phyloP scores from a whole-genome alignment of 805 yeast genomes.

The Pichia pseudocactophila region DNA sequence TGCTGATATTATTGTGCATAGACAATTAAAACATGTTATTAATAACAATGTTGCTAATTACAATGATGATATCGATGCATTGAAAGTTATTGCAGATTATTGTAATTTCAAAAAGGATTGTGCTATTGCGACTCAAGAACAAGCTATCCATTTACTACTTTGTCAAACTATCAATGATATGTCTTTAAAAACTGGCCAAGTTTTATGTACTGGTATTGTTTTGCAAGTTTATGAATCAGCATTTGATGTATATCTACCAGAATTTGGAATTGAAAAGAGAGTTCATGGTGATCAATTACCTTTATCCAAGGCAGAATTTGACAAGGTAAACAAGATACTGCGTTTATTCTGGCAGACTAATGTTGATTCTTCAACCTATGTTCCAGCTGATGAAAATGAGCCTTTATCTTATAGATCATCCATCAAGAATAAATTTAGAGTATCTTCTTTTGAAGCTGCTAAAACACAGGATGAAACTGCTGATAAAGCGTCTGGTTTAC shows the following conservation, averaged over 20 bases:
- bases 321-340: constrained; percentile 52
- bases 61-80: constrained; percentile 51
- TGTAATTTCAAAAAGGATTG: constrained; percentile 95
- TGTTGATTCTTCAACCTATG: constrained; percentile 82
- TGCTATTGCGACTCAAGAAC: constrained; percentile 88
- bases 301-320: constrained; percentile 84
- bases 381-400: constrained; percentile 84
- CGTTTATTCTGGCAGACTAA: constrained; percentile 91
- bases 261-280: constrained; percentile 88
- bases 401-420: constrained; percentile 69
- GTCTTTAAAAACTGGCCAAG: constrained; percentile 65
- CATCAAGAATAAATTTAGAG: constrained; percentile 67
- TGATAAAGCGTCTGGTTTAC: constrained; percentile 20
- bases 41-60: constrained; percentile 32
- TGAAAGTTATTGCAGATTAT: constrained; percentile 80
- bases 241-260: constrained; percentile 87
- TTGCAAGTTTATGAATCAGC: constrained; percentile 93
- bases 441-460: constrained; percentile 67
- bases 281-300: constrained; percentile 98
- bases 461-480: constrained; percentile 35
- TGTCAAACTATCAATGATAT: constrained; percentile 78
- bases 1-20: constrained; percentile 86
- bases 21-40: constrained; percentile 72
- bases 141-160: constrained; percentile 77
- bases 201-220: constrained; percentile 78